These are phyloP conservation scores for Hemileccinum rubropunctum DNA, from an alignment of 768 basidiomycete genomes.

Conservation along the genomic window DNA sequence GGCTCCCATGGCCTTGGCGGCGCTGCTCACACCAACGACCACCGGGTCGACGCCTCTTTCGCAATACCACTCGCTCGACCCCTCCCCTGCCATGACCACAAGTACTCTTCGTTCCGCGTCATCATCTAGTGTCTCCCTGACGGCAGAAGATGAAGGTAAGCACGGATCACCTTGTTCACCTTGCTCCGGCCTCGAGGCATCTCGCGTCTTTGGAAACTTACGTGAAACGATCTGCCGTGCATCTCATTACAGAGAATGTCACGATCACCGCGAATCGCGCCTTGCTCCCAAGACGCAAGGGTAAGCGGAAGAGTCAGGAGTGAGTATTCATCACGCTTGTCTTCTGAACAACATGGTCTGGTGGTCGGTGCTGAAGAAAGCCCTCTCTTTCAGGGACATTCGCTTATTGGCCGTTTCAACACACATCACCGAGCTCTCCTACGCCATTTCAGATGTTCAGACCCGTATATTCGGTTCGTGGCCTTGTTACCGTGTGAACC, in stretches of 20 bases:
- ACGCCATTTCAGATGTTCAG: constrained; percentile 85
- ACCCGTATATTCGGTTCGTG: constrained; percentile 82
- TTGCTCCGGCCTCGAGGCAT: constrained; percentile 20
- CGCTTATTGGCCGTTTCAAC: constrained; percentile 76
- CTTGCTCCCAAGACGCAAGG: constrained; percentile 40
- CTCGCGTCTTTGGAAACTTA: constrained; percentile 29
- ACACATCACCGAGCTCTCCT: constrained; percentile 84
- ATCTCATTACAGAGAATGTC: constrained; percentile 54
- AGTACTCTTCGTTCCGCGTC: constrained; percentile 28
- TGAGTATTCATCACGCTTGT: constrained; percentile 39
- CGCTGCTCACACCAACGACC: constrained; percentile 22
- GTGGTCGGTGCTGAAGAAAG: constrained; percentile 28
- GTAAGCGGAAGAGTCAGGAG: constrained; percentile 65
- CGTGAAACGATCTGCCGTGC: constrained; percentile 32
- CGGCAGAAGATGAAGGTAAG: constrained; percentile 64
- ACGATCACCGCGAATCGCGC: constrained; percentile 62
- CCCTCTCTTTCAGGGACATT: constrained; percentile 54
- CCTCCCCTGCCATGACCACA: constrained; percentile 24
- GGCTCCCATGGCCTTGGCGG: constrained; percentile 18
- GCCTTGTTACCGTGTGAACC: constrained; percentile 1
- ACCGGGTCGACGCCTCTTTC: constrained; percentile 32
- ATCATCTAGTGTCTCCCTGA: constrained; percentile 53
- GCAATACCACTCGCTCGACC: constrained; percentile 31
- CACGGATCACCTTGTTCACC: constrained; percentile 15
- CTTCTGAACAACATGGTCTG: constrained; percentile 21